Conservation (phyloP, 2,329 filamentous ascomycete species). For the Colletotrichum sp. region DNA sequence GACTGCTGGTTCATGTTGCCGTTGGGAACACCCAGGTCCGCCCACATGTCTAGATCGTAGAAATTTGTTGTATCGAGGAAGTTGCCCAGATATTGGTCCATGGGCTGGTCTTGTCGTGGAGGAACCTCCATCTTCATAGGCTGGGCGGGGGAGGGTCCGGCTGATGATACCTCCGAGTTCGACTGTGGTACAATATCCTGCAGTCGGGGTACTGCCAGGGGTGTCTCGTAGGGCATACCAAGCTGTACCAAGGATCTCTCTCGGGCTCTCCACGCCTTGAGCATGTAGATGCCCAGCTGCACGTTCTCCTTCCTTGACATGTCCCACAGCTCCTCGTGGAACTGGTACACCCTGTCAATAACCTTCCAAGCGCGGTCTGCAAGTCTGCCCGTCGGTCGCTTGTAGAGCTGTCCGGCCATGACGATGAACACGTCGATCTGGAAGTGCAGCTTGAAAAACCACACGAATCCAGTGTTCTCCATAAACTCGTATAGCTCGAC, state of each 20-base stretch:
- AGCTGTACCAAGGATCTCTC: constrained; percentile 44
- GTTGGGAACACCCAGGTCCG: constrained; percentile 22
- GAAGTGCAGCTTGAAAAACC: constrained; percentile 61
- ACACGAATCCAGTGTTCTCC: constrained; percentile 54
- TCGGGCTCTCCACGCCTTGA: constrained; percentile 59
- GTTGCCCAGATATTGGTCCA: constrained; percentile 50
- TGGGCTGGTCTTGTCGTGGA: constrained; percentile 24
- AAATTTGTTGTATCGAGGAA: constrained; percentile 46
- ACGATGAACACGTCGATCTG: constrained; percentile 62
- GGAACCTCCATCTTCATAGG: constrained; percentile 26
- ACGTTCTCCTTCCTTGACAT: constrained; percentile 48
- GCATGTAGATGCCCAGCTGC: constrained; percentile 50
- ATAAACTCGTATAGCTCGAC: constrained; percentile 47
- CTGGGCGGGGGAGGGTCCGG: constrained; percentile 30
- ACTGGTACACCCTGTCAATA: constrained; percentile 51
- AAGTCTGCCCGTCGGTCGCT: constrained; percentile 49
- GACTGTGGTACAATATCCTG: constrained; percentile 46
- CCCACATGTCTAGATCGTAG: constrained; percentile 54
- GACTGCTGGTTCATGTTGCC: constrained; percentile 14
- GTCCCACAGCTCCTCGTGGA: constrained; percentile 57
- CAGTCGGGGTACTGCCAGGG: constrained; percentile 51
- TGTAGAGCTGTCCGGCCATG: constrained; percentile 58
- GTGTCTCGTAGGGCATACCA: constrained; percentile 44
- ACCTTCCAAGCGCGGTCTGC: constrained; percentile 60
- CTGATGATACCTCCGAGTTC: constrained; percentile 33